Percentiles rank a stretch among this genome's conserved stretches.
Evolutionary conservation across 345 rosid genomes (phyloP).

Genomic region (Salix koriyanagi): DNA sequence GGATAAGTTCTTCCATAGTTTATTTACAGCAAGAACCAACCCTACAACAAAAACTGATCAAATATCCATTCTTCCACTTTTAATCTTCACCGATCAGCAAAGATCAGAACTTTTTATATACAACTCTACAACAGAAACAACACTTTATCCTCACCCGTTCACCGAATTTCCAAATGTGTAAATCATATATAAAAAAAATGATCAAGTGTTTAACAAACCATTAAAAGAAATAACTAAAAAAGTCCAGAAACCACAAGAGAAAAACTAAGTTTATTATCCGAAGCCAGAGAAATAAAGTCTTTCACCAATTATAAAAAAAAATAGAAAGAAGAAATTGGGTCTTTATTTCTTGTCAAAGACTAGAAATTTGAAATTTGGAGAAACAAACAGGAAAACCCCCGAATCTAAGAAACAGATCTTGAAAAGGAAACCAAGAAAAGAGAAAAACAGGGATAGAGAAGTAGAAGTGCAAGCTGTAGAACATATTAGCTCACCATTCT

Average conservation of each 20-base stretch:
- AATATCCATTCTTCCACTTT: constrained; percentile 3
- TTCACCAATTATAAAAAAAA: background rate
- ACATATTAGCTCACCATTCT: constrained; percentile 17
- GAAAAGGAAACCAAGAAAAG: background rate
- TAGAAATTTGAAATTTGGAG: background rate
- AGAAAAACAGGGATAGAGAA: background rate
- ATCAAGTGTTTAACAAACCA: background rate
- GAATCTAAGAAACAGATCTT: background rate
- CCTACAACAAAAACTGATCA: constrained; percentile 1
- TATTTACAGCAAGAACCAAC: background rate
- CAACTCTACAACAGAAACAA: constrained; percentile 10
- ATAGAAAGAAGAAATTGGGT: background rate
- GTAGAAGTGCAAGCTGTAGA: background rate
- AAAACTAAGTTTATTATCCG: background rate
- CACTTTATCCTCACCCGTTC: background rate
- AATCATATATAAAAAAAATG: too few species aligned
- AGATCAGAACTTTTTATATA: constrained; percentile 11
- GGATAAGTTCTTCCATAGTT: background rate
- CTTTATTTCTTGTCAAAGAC: background rate
- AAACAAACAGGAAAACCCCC: constrained; percentile 18
- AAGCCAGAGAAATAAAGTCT: background rate
- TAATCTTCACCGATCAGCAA: constrained; percentile 6
- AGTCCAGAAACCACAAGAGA: background rate
- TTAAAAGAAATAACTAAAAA: background rate
- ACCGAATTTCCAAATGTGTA: background rate